phyloP scores from a whole-genome alignment of 2,329 filamentous ascomycete species.

The Sarocladium kiliense region DNA sequence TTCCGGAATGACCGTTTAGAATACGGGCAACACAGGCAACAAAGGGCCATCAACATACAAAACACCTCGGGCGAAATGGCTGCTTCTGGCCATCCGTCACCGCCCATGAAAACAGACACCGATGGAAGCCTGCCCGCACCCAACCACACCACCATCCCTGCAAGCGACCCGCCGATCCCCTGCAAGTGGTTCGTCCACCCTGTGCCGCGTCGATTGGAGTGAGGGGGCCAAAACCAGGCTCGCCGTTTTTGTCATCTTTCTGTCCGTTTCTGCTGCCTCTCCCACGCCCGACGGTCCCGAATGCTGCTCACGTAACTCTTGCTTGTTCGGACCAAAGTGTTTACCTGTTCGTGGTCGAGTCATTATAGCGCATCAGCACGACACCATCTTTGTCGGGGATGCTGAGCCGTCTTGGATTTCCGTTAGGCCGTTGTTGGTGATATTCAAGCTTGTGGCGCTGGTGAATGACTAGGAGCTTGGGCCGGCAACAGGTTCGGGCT shows the following conservation, averaged over 20 bases:
- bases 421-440: not conserved
- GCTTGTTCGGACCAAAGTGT: not conserved
- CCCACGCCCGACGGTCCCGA: not conserved
- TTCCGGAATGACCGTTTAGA: not conserved
- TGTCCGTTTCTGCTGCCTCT: not conserved
- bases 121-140: not conserved
- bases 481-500: not conserved
- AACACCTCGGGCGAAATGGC: not conserved
- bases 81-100: not conserved
- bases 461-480: not conserved
- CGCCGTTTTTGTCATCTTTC: not conserved
- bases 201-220: not conserved
- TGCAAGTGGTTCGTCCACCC: not conserved
- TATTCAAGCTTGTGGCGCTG: too few species aligned
- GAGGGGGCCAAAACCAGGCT: not conserved
- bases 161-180: not conserved
- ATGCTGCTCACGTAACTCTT: constrained; percentile 1
- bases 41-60: not conserved
- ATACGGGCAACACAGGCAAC: not conserved
- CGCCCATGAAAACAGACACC: not conserved
- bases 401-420: too few species aligned
- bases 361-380: not conserved
- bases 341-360: too few species aligned
- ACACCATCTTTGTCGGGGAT: not conserved
- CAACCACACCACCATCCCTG: not conserved